Conservation (phyloP, 768 basidiomycete genomes). For the Termitomyces sp. region DNA sequence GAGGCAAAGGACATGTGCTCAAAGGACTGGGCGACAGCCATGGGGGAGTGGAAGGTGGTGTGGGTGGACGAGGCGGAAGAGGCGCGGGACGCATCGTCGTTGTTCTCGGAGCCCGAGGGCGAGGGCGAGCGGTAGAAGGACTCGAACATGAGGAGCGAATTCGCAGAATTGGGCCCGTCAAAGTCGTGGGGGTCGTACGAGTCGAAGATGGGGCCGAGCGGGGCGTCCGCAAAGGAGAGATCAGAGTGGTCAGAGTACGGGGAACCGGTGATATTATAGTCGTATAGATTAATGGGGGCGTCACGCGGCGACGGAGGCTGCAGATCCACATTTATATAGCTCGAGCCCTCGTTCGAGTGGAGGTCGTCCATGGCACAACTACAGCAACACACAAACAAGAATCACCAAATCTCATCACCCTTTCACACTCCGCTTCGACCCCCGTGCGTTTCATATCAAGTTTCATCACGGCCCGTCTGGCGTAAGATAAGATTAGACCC, state of each 20-base stretch:
- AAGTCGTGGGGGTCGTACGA: constrained; percentile 72
- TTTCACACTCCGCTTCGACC: background rate
- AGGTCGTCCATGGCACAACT: constrained; percentile 18
- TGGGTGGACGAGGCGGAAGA: constrained; percentile 67
- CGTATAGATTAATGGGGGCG: constrained; percentile 18
- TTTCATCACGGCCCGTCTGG: too few species aligned
- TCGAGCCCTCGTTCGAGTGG: constrained; percentile 13
- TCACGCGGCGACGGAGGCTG: constrained; percentile 22
- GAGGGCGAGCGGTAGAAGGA: constrained; percentile 66
- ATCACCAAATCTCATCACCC: too few species aligned
- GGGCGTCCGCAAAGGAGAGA: constrained; percentile 53
- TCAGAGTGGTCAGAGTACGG: constrained; percentile 70
- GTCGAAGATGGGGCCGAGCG: too few species aligned
- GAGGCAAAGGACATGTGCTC: constrained; percentile 65
- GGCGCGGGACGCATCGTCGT: constrained; percentile 50
- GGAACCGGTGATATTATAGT: constrained; percentile 45
- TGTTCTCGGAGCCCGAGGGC: constrained; percentile 44
- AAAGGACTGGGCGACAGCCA: constrained; percentile 56
- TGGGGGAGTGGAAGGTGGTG: constrained; percentile 43
- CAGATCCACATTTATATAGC: constrained; percentile 28
- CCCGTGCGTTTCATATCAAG: too few species aligned
- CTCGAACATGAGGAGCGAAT: constrained; percentile 55
- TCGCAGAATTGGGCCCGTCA: constrained; percentile 50
- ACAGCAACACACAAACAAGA: background rate
- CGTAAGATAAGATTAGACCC: too few species aligned